A percentile compares a stretch with the other conserved stretches of the same genome.
phyloP scores from a whole-genome alignment of 2,329 filamentous ascomycete genomes.

The Lecanicillium sp. region DNA sequence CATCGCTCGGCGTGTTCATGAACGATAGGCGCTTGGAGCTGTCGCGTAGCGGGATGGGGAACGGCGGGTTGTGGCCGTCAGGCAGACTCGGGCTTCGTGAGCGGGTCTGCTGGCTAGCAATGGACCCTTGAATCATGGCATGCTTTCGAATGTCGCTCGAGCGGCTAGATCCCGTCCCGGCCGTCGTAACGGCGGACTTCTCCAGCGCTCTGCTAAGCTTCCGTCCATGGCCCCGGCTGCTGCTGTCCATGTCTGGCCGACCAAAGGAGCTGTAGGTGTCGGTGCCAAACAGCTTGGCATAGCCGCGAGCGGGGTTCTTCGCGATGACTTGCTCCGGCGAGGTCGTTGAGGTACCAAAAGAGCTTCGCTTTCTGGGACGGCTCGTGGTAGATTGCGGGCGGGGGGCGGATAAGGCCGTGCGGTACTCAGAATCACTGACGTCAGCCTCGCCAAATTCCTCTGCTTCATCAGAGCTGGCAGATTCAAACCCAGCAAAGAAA shows the following conservation, averaged over 20 bases:
- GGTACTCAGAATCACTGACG: slow-evolving; percentile 60
- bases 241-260: slow-evolving; percentile 28
- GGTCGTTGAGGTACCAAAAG: slow-evolving; percentile 30
- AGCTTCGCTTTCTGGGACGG: slow-evolving; percentile 37
- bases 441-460: slow-evolving; percentile 58
- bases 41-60: slow-evolving; percentile 82
- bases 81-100: slow-evolving; percentile 60
- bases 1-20: slow-evolving; percentile 65
- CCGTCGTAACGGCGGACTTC: slow-evolving; percentile 30
- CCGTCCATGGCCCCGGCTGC: slow-evolving; percentile 17
- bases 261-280: slow-evolving; percentile 43
- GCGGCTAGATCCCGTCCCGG: slow-evolving; percentile 33
- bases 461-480: slow-evolving; percentile 59
- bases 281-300: slow-evolving; percentile 30
- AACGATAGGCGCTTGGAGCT: slow-evolving; percentile 66
- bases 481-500: slow-evolving; percentile 80
- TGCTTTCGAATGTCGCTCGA: slow-evolving; percentile 66
- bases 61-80: slow-evolving; percentile 65
- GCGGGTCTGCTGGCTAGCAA: slow-evolving; percentile 59
- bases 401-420: slow-evolving; percentile 59
- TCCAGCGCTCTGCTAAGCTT: slow-evolving; percentile 33
- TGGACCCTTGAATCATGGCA: slow-evolving; percentile 74
- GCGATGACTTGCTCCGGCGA: slow-evolving; percentile 38
- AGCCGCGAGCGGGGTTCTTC: slow-evolving; percentile 22
- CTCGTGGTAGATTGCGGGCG: slow-evolving; percentile 39